Percentiles rank a stretch among this genome's conserved stretches.
phyloP scores from a whole-genome alignment of 768 basidiomycete species.

The Tulasnella sp. region DNA sequence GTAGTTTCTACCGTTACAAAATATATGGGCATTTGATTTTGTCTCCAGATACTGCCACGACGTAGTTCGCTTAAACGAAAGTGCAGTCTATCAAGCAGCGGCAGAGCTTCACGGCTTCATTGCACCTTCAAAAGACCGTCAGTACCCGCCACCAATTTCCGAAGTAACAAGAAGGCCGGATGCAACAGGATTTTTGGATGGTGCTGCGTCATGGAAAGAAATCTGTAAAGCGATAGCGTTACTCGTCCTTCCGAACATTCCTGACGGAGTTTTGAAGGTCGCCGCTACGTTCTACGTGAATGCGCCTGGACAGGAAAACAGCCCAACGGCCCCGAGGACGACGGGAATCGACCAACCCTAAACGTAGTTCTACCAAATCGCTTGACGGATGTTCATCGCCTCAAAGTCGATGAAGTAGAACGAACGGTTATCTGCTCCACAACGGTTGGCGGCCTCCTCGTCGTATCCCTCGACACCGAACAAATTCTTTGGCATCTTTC shows the following conservation, averaged over 20 bases:
- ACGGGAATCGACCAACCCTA: not conserved
- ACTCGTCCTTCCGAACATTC: not conserved
- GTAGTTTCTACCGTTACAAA: slow-evolving; percentile 42
- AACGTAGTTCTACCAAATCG: not conserved
- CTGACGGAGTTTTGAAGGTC: not conserved
- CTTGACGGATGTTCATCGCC: slow-evolving; percentile 40
- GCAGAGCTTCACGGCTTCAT: slow-evolving; percentile 46
- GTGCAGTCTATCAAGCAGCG: slow-evolving; percentile 48
- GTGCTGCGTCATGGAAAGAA: slow-evolving; percentile 47
- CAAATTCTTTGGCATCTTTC: slow-evolving; percentile 53
- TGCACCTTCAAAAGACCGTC: slow-evolving; percentile 21
- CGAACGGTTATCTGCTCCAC: slow-evolving; percentile 55
- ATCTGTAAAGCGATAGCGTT: slow-evolving; percentile 49
- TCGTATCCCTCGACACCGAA: slow-evolving; percentile 46
- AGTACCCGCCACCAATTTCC: slow-evolving; percentile 24
- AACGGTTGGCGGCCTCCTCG: slow-evolving; percentile 47
- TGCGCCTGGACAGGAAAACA: not conserved
- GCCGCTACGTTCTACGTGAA: not conserved
- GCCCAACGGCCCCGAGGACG: not conserved
- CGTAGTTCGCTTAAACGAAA: slow-evolving; percentile 44
- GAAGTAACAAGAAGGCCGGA: slow-evolving; percentile 31
- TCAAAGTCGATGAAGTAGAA: slow-evolving; percentile 63
- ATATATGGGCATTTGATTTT: slow-evolving; percentile 34
- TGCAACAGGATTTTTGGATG: slow-evolving; percentile 34
- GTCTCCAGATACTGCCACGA: slow-evolving; percentile 43